These are phyloP conservation scores for Talaromyces sp. DNA, from an alignment of 2,329 filamentous ascomycete genomes.

Conservation along the genomic window DNA sequence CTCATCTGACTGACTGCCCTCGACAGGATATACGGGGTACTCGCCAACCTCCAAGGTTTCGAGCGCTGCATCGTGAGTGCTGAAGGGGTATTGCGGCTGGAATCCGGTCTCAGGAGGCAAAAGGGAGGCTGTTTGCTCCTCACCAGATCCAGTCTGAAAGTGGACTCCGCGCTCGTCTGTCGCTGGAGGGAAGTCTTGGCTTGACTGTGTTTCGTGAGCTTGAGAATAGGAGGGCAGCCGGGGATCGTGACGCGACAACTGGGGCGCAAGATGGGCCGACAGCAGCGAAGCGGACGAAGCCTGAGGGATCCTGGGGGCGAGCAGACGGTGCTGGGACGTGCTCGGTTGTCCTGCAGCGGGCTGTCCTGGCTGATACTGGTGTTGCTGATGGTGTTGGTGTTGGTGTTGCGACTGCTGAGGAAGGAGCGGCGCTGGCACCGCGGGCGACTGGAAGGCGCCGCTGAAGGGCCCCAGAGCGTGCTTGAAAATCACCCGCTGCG, in stretches of 20 bases:
- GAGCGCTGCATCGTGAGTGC: not conserved
- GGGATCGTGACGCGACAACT: not conserved
- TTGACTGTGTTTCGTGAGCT: not conserved
- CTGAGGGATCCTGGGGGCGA: conserved; percentile 27
- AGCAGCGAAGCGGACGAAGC: not conserved
- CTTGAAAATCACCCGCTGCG: conserved; percentile 37
- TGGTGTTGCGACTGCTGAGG: conserved; percentile 9
- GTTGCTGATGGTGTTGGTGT: conserved; percentile 4
- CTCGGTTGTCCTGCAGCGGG: conserved; percentile 22
- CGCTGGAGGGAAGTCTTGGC: not conserved
- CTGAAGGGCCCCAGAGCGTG: conserved; percentile 32
- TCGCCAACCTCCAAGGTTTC: not conserved
- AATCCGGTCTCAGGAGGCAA: not conserved
- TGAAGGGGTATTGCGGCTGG: not conserved
- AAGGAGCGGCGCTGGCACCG: conserved; percentile 11
- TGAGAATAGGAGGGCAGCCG: not conserved
- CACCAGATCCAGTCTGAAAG: conserved; percentile 4
- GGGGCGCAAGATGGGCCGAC: not conserved
- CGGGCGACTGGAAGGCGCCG: conserved; percentile 11
- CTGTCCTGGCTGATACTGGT: conserved; percentile 15
- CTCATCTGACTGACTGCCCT: not conserved
- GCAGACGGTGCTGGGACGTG: conserved; percentile 26
- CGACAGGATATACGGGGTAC: not conserved
- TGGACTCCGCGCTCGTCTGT: not conserved
- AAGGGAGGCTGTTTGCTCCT: not conserved